These are phyloP conservation scores for Tagetes erecta DNA, from an alignment of 129 eudicot genomes.

Conservation along the genomic window DNA sequence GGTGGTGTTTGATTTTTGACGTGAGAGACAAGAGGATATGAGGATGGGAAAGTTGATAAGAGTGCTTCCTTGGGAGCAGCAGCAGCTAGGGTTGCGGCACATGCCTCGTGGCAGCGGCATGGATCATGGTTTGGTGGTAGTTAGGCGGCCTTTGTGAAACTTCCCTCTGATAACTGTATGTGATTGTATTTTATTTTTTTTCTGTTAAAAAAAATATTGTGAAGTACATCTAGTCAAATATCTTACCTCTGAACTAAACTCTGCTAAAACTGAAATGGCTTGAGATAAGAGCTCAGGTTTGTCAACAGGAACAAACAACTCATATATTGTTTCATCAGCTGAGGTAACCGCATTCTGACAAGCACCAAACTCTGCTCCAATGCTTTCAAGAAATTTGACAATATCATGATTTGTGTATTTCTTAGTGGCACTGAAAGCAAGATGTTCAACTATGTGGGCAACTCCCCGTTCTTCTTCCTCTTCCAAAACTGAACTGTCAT, in stretches of 20 bases:
- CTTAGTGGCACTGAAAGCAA: slow-evolving; percentile 91
- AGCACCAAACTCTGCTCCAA: slow-evolving; percentile 98
- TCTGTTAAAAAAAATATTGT: background rate
- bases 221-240: background rate
- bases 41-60: background rate
- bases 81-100: background rate
- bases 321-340: slow-evolving; percentile 88
- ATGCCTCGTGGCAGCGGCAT: background rate
- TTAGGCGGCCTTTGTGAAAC: slow-evolving; percentile 1
- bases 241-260: slow-evolving; percentile 83
- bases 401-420: slow-evolving; percentile 94
- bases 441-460: slow-evolving; percentile 95
- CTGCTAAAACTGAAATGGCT: slow-evolving; percentile 86
- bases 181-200: background rate
- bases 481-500: slow-evolving; percentile 91
- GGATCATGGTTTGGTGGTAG: background rate
- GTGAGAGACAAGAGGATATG: background rate
- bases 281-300: slow-evolving; percentile 85
- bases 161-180: background rate
- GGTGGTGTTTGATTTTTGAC: background rate
- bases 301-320: slow-evolving; percentile 93
- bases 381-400: slow-evolving; percentile 88
- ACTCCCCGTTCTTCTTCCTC: slow-evolving; percentile 93
- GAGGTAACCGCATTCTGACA: slow-evolving; percentile 92
- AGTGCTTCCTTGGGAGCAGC: background rate